Conservation (phyloP, 805 yeast species). For the Aciculoconidium aculeatum region DNA sequence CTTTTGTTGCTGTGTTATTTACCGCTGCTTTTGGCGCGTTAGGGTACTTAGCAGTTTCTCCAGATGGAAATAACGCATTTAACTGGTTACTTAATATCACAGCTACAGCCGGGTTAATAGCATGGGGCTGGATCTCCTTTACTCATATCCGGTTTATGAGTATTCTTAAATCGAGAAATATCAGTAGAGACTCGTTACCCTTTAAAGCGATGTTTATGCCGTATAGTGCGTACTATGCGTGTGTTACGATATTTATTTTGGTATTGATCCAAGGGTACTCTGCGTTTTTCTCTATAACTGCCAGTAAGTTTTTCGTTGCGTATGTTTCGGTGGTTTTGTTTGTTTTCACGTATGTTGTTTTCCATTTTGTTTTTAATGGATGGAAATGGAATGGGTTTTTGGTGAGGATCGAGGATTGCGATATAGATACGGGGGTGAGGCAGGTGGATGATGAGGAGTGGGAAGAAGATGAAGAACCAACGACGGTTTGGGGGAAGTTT, state of each 20-base stretch:
- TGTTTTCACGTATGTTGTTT: conserved; percentile 46
- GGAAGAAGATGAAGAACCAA: conserved; percentile 50
- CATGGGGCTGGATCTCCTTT: conserved; percentile 63
- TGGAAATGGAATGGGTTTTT: conserved; percentile 34
- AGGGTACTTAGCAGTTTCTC: conserved; percentile 53
- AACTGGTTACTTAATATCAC: conserved; percentile 70
- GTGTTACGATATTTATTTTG: conserved; percentile 47
- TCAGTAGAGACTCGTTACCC: conserved; percentile 64
- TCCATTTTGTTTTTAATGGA: conserved; percentile 49
- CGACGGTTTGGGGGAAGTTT: conserved; percentile 48
- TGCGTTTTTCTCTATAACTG: conserved; percentile 52
- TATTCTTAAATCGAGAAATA: conserved; percentile 56
- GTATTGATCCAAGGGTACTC: conserved; percentile 68
- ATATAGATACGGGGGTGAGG: conserved; percentile 62
- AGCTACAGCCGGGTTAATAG: conserved; percentile 70
- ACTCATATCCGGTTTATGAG: conserved; percentile 68
- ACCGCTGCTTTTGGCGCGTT: conserved; percentile 60
- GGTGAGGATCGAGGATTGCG: conserved; percentile 53
- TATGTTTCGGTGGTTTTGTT: conserved; percentile 66
- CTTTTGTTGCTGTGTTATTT: conserved; percentile 48
- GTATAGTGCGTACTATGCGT: conserved; percentile 56
- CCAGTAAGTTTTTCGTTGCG: conserved; percentile 57
- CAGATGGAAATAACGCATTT: conserved; percentile 53
- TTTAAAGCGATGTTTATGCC: conserved; percentile 74
- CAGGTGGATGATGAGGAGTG: conserved; percentile 54